Evolutionary conservation across 139 green algal species (phyloP).

Genomic region (Chlorella sp.): DNA sequence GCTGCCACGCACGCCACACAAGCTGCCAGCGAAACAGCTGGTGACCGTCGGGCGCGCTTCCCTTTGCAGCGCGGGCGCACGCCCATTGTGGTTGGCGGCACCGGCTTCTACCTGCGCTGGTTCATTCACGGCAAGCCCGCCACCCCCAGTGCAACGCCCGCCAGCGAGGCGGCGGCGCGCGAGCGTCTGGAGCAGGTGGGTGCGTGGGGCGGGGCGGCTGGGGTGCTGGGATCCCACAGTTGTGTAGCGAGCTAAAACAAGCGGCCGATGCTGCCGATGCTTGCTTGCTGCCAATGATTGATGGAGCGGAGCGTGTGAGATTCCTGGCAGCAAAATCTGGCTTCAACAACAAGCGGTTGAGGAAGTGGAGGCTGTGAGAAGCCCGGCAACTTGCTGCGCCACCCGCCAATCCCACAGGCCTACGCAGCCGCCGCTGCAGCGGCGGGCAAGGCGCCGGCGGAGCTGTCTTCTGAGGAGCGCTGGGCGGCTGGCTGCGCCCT

Average conservation of each 20-base stretch:
- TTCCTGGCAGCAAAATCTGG: too few relatives aligned
- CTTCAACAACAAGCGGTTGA: too few relatives aligned
- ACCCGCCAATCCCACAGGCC: neutral
- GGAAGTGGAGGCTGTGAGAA: too few relatives aligned
- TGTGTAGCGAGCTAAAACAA: too few relatives aligned
- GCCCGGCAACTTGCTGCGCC: neutral
- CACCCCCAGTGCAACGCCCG: constrained; percentile 61
- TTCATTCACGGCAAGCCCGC: constrained; percentile 81
- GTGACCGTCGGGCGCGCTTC: neutral
- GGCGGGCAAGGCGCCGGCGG: neutral
- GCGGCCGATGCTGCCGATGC: too few relatives aligned
- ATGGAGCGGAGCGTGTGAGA: too few relatives aligned
- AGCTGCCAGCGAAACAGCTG: too few relatives aligned
- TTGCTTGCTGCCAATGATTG: too few relatives aligned
- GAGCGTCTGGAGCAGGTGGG: constrained; percentile 46
- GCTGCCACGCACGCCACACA: too few relatives aligned
- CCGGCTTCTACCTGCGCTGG: constrained; percentile 96
- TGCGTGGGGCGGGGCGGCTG: too few relatives aligned
- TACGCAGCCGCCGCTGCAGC: neutral
- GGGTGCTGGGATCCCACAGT: too few relatives aligned
- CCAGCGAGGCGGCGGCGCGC: constrained; percentile 52
- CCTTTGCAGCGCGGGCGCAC: constrained; percentile 63
- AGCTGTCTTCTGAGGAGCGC: constrained; percentile 46
- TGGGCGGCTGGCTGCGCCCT: constrained; percentile 69
- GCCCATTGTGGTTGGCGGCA: constrained; percentile 95